phyloP scores from a whole-genome alignment of 1,139 yeast genomes.

The Meyerozyma sp. region DNA sequence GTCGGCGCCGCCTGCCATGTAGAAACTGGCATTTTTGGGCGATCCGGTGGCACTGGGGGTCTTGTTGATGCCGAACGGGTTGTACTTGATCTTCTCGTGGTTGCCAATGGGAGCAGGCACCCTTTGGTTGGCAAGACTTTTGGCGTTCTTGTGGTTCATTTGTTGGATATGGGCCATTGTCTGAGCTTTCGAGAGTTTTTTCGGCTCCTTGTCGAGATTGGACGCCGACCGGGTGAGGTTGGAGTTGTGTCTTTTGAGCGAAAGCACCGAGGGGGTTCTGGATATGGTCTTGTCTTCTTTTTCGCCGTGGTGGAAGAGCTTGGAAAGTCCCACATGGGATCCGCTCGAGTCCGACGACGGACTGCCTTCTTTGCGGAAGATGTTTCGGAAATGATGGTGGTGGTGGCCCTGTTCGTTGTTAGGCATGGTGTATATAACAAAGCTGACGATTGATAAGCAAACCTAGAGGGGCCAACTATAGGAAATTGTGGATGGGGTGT shows the following conservation, averaged over 20 bases:
- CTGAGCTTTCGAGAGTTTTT: conserved; percentile 32
- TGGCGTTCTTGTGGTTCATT: conserved; percentile 28
- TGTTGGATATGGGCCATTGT: conserved; percentile 35
- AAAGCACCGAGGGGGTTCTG: conserved; percentile 22
- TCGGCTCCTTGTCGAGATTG: conserved; percentile 10
- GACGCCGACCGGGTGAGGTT: conserved; percentile 3
- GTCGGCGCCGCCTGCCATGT: conserved; percentile 32
- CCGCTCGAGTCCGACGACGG: conserved; percentile 7
- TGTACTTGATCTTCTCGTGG: conserved; percentile 38
- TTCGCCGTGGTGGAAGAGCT: conserved; percentile 12
- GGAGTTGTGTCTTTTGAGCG: conserved; percentile 25
- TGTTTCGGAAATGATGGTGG: conserved; percentile 14
- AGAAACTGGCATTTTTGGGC: conserved; percentile 37
- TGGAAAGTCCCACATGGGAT: conserved; percentile 22
- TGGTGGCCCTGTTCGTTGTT: neutral
- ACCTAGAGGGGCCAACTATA: too few relatives aligned
- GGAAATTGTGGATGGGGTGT: too few relatives aligned
- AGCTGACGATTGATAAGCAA: neutral
- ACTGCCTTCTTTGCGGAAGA: conserved; percentile 15
- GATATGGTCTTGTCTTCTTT: conserved; percentile 7
- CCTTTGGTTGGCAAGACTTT: conserved; percentile 3
- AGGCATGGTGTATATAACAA: neutral
- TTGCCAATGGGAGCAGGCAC: conserved; percentile 4
- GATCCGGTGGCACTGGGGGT: conserved; percentile 23
- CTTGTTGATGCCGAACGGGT: conserved; percentile 43